Conservation (phyloP, 495 filamentous ascomycete species). For the Sordaria brevicollis region DNA sequence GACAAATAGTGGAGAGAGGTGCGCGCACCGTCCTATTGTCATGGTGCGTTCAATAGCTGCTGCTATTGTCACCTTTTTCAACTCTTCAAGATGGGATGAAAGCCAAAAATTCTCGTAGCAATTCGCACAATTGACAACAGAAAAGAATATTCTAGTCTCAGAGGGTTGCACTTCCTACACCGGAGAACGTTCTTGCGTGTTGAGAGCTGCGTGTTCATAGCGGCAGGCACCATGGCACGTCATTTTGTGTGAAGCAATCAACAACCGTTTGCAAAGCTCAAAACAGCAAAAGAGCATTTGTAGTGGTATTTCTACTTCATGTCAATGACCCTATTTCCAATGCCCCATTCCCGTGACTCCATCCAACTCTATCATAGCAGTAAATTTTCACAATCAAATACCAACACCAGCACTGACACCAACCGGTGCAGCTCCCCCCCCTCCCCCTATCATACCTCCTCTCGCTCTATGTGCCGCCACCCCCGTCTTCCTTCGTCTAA, state of each 20-base stretch:
- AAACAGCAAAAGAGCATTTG: background rate
- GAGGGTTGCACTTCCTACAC: background rate
- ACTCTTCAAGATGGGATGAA: background rate
- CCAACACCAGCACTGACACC: background rate
- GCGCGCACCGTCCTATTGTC: background rate
- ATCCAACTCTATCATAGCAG: background rate
- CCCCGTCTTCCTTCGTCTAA: conserved; percentile 20
- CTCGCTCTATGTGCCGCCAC: background rate
- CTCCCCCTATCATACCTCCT: background rate
- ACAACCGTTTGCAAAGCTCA: background rate
- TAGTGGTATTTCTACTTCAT: background rate
- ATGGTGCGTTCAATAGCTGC: background rate
- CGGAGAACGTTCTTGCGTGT: background rate
- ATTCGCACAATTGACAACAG: background rate
- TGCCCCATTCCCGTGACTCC: background rate
- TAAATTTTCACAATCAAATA: background rate
- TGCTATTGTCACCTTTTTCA: background rate
- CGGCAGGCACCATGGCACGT: background rate
- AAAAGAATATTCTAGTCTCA: background rate
- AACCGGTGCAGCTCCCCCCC: conserved; percentile 5
- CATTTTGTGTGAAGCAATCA: background rate
- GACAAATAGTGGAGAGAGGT: background rate
- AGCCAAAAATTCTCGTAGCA: background rate
- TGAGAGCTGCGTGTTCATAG: background rate
- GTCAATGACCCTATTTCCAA: background rate